Conservation (phyloP, 345 rosid species). For the Gossypium bickii region DNA sequence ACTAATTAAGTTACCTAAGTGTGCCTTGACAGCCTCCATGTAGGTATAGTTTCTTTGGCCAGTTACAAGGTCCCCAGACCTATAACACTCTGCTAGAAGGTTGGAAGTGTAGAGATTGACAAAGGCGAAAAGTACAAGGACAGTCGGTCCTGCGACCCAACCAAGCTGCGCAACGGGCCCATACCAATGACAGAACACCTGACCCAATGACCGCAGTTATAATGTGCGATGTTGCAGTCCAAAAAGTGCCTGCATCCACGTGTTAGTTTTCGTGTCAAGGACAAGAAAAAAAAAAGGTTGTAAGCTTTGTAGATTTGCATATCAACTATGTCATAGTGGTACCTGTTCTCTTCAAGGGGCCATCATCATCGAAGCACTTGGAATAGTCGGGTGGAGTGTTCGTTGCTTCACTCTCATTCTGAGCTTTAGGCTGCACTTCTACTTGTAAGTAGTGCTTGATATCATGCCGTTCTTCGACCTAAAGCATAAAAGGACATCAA, state of each 20-base stretch:
- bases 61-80: slow-evolving; percentile 33
- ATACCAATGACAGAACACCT: slow-evolving; percentile 39
- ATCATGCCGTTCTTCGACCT: slow-evolving; percentile 52
- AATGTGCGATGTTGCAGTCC: slow-evolving; percentile 43
- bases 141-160: slow-evolving; percentile 39
- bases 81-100: slow-evolving; percentile 26
- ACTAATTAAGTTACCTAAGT: slow-evolving; percentile 24
- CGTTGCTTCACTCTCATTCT: slow-evolving; percentile 25
- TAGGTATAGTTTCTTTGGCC: slow-evolving; percentile 34
- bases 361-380: slow-evolving; percentile 57
- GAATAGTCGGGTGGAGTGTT: slow-evolving; percentile 36
- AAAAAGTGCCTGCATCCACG: slow-evolving; percentile 24
- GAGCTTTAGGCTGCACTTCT: slow-evolving; percentile 37
- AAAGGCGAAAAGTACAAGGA: slow-evolving; percentile 23
- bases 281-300: neutral
- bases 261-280: neutral
- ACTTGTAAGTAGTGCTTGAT: slow-evolving; percentile 47
- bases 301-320: neutral
- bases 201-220: slow-evolving; percentile 48
- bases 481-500: neutral
- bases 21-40: slow-evolving; percentile 29
- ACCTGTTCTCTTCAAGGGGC: slow-evolving; percentile 60
- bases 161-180: slow-evolving; percentile 45
- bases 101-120: slow-evolving; percentile 31
- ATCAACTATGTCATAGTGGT: neutral